Conservation (phyloP, 2,329 filamentous ascomycete genomes). For the Aspergillus sp. region DNA sequence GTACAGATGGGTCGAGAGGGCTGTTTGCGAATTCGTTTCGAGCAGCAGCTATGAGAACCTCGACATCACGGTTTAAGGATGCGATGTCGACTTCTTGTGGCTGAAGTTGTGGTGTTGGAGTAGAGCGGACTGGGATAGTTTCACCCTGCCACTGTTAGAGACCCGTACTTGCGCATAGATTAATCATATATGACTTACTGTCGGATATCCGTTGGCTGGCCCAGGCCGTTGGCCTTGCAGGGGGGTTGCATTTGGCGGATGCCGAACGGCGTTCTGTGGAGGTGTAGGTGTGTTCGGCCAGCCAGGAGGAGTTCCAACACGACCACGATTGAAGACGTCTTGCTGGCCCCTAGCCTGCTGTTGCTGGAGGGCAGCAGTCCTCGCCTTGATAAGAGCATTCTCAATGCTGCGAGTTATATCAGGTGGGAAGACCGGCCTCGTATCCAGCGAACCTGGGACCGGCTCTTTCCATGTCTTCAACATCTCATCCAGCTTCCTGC, state of each 20-base stretch:
- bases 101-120: constrained; percentile 34
- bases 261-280: constrained; percentile 52
- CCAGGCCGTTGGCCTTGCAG: constrained; percentile 33
- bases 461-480: constrained; percentile 97
- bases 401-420: constrained; percentile 90
- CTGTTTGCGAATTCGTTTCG: constrained; percentile 73
- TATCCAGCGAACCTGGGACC: constrained; percentile 88
- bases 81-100: constrained; percentile 57
- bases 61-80: constrained; percentile 78
- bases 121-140: constrained; percentile 15
- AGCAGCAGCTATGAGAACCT: constrained; percentile 70
- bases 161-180: background rate
- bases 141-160: constrained; percentile 14
- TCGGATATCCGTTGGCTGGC: constrained; percentile 25
- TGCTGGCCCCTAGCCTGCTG: constrained; percentile 55
- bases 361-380: constrained; percentile 54
- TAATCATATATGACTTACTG: constrained; percentile 16
- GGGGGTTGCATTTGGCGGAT: constrained; percentile 32
- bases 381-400: constrained; percentile 85
- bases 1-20: constrained; percentile 72
- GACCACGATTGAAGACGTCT: constrained; percentile 54
- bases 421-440: constrained; percentile 84
- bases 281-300: constrained; percentile 76
- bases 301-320: constrained; percentile 55
- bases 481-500: constrained; percentile 95